These are phyloP conservation scores for Plenodomus biglobosus DNA, from an alignment of 2,329 filamentous ascomycete genomes.

Conservation along the genomic window DNA sequence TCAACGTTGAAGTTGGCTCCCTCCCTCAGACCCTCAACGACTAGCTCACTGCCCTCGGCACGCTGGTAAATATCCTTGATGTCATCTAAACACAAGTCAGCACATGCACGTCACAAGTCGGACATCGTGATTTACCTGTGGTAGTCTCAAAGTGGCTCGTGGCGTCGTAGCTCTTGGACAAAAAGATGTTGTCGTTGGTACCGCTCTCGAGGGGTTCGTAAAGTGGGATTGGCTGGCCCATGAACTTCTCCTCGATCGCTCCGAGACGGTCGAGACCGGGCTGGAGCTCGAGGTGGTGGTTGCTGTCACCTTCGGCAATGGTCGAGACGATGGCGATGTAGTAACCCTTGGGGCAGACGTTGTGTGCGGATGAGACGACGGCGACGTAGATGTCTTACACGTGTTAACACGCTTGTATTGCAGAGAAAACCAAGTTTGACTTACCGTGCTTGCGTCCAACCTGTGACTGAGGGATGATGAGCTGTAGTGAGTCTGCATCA, in stretches of 20 bases:
- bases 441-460: slow-evolving; percentile 93
- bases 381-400: slow-evolving; percentile 91
- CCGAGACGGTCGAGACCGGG: slow-evolving; percentile 90
- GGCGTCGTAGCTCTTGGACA: slow-evolving; percentile 98
- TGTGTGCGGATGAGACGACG: slow-evolving; percentile 92
- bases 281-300: slow-evolving; percentile 94
- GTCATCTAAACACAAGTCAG: slow-evolving; percentile 66
- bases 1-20: slow-evolving; percentile 71
- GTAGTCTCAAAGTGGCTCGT: slow-evolving; percentile 97
- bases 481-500: slow-evolving; percentile 84
- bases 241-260: slow-evolving; percentile 94
- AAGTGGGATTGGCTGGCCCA: slow-evolving; percentile 87
- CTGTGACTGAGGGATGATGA: slow-evolving; percentile 98
- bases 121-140: slow-evolving; percentile 55
- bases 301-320: slow-evolving; percentile 86
- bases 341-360: slow-evolving; percentile 98
- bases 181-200: slow-evolving; percentile 85
- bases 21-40: slow-evolving; percentile 84
- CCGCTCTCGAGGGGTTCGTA: slow-evolving; percentile 89
- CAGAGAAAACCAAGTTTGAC: slow-evolving; percentile 33
- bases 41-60: slow-evolving; percentile 79
- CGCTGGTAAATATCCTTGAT: slow-evolving; percentile 91
- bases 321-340: slow-evolving; percentile 98
- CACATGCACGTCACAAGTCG: neutral
- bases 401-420: too few relatives aligned